Base-by-base conservation (phyloP, 2,329 filamentous ascomycete species). In the Arthrobotrys musiformis region DNA sequence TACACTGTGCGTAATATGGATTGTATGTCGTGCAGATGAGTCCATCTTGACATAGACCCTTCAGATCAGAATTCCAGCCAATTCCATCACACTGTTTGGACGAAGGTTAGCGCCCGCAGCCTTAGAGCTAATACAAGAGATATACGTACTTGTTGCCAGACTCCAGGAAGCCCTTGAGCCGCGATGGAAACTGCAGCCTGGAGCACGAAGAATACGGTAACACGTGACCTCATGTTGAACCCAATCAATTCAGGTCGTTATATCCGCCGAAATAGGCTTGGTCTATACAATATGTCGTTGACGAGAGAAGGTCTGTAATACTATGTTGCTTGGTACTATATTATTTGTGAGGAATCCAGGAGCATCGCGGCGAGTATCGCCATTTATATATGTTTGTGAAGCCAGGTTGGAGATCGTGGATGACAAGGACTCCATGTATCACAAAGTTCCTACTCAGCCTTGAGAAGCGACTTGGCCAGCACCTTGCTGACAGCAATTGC, bases 41-140 rank as follows among this genome's bases (percentile, higher is more conserved):
- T 11, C 68, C 61, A 24, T 26, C 19, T 35, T 17, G 17, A 30
- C 60, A 66, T 17, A 42, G 19, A 8, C 50, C 54, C 28, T 48
- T 22, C 3, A 28, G 13, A 2, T 35, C 61, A 28, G 54, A 19
- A 4, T 33, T 42, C 48, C 48, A 73, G 0, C 69, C 69, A 37
- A 67, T 67, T 8, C 69, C 69, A 9, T 54, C 69, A 30, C 69
- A 73, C 69, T 73, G n/a, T n/a, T n/a, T n/a, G n/a, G n/a, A n/a
- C n/a, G n/a, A n/a, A n/a, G n/a, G n/a, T n/a, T n/a, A n/a, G n/a
- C n/a, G n/a, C n/a, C n/a, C n/a, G n/a, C n/a, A n/a, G n/a, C n/a
- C n/a, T n/a, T n/a, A n/a, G n/a, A n/a, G n/a, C n/a, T n/a, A n/a
- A n/a, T n/a, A n/a, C n/a, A n/a, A n/a, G n/a, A n/a, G n/a, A n/a